Percentiles rank a stretch among this genome's conserved stretches.
phyloP scores from a whole-genome alignment of 768 basidiomycete genomes.

The Cystobasidium onofrii region DNA sequence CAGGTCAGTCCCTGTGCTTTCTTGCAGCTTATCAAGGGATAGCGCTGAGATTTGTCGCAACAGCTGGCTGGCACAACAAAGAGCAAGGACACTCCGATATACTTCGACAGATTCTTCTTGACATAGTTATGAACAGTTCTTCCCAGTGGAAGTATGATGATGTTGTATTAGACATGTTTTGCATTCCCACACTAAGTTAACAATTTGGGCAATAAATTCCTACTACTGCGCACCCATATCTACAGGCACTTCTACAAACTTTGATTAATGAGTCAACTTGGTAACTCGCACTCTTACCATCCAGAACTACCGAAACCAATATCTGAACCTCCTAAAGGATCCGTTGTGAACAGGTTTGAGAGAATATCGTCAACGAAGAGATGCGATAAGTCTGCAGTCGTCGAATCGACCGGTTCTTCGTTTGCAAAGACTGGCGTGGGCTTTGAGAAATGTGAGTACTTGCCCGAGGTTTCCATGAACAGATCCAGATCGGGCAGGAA shows the following conservation, averaged over 20 bases:
- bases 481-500: slow-evolving; percentile 21
- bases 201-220: background rate
- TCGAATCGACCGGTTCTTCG: slow-evolving; percentile 8
- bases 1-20: background rate
- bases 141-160: background rate
- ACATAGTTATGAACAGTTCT: background rate
- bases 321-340: background rate
- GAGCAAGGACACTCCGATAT: slow-evolving; percentile 11
- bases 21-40: background rate
- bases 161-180: background rate
- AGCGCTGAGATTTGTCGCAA: background rate
- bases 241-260: too few species aligned
- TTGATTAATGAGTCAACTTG: background rate
- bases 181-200: background rate
- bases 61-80: slow-evolving; percentile 30
- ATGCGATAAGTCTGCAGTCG: slow-evolving; percentile 19
- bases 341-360: slow-evolving; percentile 8
- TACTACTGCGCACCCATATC: too few species aligned
- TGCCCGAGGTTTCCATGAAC: slow-evolving; percentile 11
- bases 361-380: slow-evolving; percentile 25
- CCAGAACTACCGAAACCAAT: background rate
- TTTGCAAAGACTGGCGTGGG: background rate
- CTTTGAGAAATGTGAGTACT: background rate
- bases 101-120: background rate
- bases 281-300: background rate